Evolutionary conservation across 2,329 filamentous ascomycete species (phyloP).

Genomic region (Phaeosphaeriaceae sp.): DNA sequence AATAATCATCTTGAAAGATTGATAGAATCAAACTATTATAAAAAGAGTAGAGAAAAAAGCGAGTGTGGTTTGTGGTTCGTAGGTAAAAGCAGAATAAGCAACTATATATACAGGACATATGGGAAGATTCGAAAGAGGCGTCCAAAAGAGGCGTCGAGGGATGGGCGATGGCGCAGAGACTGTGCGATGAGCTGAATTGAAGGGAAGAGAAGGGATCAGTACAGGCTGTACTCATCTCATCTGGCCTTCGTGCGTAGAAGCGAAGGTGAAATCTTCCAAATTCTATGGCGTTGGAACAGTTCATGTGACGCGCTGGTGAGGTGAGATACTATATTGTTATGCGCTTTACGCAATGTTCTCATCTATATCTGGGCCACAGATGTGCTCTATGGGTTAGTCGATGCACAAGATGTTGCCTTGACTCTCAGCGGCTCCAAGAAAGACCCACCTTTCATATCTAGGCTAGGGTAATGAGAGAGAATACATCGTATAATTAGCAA

Average conservation of each 20-base stretch:
- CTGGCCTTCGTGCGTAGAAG: neutral
- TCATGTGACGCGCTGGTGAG: neutral
- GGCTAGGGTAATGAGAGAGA: neutral
- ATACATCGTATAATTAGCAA: no score
- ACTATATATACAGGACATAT: slow-evolving; percentile 5
- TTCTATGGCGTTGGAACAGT: slow-evolving; percentile 6
- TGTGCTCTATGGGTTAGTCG: slow-evolving; percentile 2
- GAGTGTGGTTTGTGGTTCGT: slow-evolving; percentile 20
- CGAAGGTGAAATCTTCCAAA: neutral
- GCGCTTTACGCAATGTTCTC: neutral
- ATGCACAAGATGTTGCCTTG: slow-evolving; percentile 1
- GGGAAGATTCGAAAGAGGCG: neutral
- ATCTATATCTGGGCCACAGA: neutral
- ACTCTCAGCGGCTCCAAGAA: neutral
- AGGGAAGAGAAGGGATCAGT: neutral
- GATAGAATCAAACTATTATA: slow-evolving; percentile 12
- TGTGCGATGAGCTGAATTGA: slow-evolving; percentile 4
- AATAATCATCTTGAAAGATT: slow-evolving; percentile 23
- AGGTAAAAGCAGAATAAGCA: neutral
- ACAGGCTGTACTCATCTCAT: neutral
- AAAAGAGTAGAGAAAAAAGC: slow-evolving; percentile 15
- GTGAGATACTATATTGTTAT: neutral
- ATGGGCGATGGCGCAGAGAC: slow-evolving; percentile 3
- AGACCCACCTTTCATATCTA: neutral
- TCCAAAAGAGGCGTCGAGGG: slow-evolving; percentile 8